Evolutionary conservation across 202 grass and related monocot genomes (phyloP).

Genomic region (Dendrocalamus latiflorus): DNA sequence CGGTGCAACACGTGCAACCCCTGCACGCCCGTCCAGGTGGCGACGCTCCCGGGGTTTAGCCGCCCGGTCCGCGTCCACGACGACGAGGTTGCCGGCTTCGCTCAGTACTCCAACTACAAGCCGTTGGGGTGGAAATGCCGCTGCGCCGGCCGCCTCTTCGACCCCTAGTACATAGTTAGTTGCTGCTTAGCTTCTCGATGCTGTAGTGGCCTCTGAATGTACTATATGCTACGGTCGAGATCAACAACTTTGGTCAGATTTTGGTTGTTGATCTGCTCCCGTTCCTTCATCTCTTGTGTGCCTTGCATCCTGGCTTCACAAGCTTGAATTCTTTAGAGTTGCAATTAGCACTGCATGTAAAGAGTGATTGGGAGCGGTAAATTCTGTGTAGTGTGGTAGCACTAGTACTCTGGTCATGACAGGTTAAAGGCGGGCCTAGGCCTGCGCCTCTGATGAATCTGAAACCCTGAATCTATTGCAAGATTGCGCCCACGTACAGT

Average conservation of each 20-base stretch:
- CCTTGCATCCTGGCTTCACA: background rate
- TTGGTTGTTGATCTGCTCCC: constrained; percentile 1
- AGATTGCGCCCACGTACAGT: constrained; percentile 17
- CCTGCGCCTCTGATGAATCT: constrained; percentile 33
- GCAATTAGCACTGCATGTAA: background rate
- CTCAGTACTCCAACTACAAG: constrained; percentile 87
- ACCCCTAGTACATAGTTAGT: constrained; percentile 38
- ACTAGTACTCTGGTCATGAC: constrained; percentile 7
- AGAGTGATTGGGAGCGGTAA: constrained; percentile 34
- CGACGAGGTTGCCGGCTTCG: constrained; percentile 20
- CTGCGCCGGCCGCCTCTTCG: constrained; percentile 65
- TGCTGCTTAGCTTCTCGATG: background rate
- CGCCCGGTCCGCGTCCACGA: background rate
- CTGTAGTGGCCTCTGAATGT: background rate
- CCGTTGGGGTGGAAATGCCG: too few species aligned
- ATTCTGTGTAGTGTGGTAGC: background rate
- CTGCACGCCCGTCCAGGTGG: constrained; percentile 71
- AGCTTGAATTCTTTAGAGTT: background rate
- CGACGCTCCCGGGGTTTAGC: constrained; percentile 32
- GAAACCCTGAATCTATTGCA: constrained; percentile 23
- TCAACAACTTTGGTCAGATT: background rate
- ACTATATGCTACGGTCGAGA: background rate
- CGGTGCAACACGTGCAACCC: constrained; percentile 80
- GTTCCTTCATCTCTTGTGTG: background rate
- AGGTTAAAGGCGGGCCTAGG: constrained; percentile 15